Evolutionary conservation across 2,329 filamentous ascomycete species (phyloP), one percentile per base, ranked within the genome.

Genomic region (Polytolypa hystricis): DNA sequence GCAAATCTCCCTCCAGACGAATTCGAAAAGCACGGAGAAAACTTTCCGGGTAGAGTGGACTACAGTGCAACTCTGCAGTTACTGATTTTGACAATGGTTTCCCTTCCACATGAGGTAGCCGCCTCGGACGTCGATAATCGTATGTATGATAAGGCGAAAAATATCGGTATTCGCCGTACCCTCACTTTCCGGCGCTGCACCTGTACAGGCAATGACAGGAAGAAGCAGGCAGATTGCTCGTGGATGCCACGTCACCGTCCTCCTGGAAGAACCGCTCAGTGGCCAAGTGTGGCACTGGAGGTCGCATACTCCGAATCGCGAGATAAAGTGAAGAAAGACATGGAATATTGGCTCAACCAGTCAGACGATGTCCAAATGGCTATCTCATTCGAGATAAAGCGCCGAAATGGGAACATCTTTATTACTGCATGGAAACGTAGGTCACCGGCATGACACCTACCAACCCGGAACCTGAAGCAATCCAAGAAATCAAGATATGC

Each of bases 261-360:
- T 19, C 16, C 28, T 11, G 35, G 35, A 31, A 20, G 35, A 25
- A 17, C 19, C 11, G 14, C 3, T 4, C 16, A 32, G 9, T 37
- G 28, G 35, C 35, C 35, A 8, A 37, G 28, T 26, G 28, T 37
- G 10, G 35, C 35, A 2, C 10, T 37, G 14, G 35, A 37, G 19
- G 35, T 32, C 18, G 35, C 26, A 8, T 37, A 19, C 10, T 32
- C 35, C 4, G 35, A 37, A 37, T 25, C 35, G 6, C 18, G n/a
- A n/a, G 35, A 31, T 25, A 30, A 37, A 15, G 4, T 37, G 15
- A 37, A 37, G 19, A 25, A 16, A n/a, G 35, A 37, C 8, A 31
- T 32, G 28, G 19, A 31, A 32, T 37, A 16, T 16, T 37, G 35
- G 35, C 28, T 37, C 10, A 30, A 18, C 20, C 2, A 2, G 3